Conservation (phyloP, 1,284 basidiomycete genomes). For the Ustilago xerochloae region DNA sequence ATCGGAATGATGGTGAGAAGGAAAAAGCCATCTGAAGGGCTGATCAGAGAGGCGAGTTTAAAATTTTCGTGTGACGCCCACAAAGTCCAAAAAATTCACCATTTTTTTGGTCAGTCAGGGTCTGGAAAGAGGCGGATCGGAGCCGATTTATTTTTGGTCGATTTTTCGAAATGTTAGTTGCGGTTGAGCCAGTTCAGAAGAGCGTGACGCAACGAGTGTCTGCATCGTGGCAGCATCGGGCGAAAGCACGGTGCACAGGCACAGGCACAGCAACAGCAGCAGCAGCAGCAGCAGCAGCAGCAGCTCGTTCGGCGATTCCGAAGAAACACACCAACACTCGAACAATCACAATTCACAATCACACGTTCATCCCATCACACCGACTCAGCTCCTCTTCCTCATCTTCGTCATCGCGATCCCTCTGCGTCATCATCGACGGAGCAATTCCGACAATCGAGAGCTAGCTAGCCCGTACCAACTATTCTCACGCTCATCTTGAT, state of each 20-base stretch:
- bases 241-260: neutral
- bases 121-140: neutral
- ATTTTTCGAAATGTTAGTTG: neutral
- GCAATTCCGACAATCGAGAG: neutral
- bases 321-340: slow-evolving; percentile 23
- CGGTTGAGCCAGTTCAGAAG: slow-evolving; percentile 20
- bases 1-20: slow-evolving; percentile 11
- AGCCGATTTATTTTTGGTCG: slow-evolving; percentile 1
- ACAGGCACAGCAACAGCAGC: neutral
- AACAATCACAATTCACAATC: neutral
- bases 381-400: neutral
- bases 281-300: too few species aligned
- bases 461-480: neutral
- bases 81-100: neutral
- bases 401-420: neutral
- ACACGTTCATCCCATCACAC: neutral
- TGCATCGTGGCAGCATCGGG: neutral
- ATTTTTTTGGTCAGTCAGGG: neutral
- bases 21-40: neutral
- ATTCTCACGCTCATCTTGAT: neutral
- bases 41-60: slow-evolving; percentile 2
- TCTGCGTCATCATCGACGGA: neutral
- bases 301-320: slow-evolving; percentile 15
- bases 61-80: slow-evolving; percentile 16
- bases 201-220: slow-evolving; percentile 20